Conservation (phyloP, 2,329 filamentous ascomycete genomes). For the Nannizziopsis barbatae region DNA sequence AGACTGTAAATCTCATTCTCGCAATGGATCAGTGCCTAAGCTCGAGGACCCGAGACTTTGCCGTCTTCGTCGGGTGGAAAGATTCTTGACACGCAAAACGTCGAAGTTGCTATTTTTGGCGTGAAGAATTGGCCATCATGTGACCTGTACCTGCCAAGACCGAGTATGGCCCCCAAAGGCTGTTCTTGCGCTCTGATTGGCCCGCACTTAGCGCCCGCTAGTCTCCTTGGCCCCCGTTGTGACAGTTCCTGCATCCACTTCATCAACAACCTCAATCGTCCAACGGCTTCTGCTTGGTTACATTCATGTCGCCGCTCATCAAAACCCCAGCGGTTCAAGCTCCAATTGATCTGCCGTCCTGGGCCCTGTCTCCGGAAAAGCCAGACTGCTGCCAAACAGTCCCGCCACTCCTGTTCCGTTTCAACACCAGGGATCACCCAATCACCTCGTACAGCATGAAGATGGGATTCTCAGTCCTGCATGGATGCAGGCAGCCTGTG, state of each 20-base stretch:
- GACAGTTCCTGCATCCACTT: background rate
- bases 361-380: background rate
- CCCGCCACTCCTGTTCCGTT: background rate
- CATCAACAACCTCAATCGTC: background rate
- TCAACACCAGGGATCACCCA: no score
- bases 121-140: background rate
- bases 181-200: background rate
- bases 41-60: no score
- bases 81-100: no score
- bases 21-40: no score
- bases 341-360: background rate
- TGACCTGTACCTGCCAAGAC: background rate
- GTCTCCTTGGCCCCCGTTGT: no score
- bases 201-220: background rate
- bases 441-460: no score
- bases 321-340: constrained; percentile 5
- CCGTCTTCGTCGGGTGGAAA: no score
- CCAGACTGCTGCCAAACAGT: background rate
- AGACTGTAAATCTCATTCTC: no score
- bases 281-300: constrained; percentile 9
- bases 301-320: constrained; percentile 3
- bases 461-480: no score
- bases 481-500: no score
- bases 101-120: background rate
- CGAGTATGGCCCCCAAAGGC: background rate